These are phyloP conservation scores for Candida gorgasii DNA, from an alignment of 805 yeast species.

Conservation along the genomic window DNA sequence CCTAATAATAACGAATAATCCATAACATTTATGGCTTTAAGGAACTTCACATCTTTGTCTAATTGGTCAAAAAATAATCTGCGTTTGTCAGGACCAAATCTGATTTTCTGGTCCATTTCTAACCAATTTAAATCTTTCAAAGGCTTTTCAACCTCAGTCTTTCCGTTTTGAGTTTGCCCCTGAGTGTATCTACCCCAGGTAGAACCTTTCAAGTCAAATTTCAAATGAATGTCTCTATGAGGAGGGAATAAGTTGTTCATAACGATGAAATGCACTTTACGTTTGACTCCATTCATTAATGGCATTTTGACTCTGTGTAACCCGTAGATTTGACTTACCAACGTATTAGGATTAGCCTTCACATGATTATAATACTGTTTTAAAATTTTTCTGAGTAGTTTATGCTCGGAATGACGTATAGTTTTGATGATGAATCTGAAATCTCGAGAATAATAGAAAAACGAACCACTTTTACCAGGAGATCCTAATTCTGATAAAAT, in stretches of 20 bases:
- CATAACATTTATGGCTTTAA: slow-evolving; percentile 83
- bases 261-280: slow-evolving; percentile 88
- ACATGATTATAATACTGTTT: slow-evolving; percentile 81
- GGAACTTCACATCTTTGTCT: slow-evolving; percentile 68
- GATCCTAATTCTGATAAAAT: slow-evolving; percentile 89
- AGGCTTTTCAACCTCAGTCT: slow-evolving; percentile 42
- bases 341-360: slow-evolving; percentile 79
- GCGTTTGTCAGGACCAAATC: slow-evolving; percentile 72
- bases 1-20: slow-evolving; percentile 92
- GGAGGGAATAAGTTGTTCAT: slow-evolving; percentile 98
- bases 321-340: slow-evolving; percentile 95
- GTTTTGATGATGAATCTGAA: slow-evolving; percentile 94
- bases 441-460: slow-evolving; percentile 92
- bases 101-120: slow-evolving; percentile 60
- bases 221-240: slow-evolving; percentile 77
- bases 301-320: slow-evolving; percentile 92
- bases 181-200: slow-evolving; percentile 72
- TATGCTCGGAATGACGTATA: slow-evolving; percentile 90
- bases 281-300: slow-evolving; percentile 49
- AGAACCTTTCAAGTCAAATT: slow-evolving; percentile 93
- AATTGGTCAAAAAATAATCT: slow-evolving; percentile 66
- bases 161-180: too few relatives aligned
- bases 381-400: slow-evolving; percentile 70
- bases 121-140: slow-evolving; percentile 90
- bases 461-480: slow-evolving; percentile 96